phyloP scores from a whole-genome alignment of 768 basidiomycete species.

The Pulveroboletus ravenelii region DNA sequence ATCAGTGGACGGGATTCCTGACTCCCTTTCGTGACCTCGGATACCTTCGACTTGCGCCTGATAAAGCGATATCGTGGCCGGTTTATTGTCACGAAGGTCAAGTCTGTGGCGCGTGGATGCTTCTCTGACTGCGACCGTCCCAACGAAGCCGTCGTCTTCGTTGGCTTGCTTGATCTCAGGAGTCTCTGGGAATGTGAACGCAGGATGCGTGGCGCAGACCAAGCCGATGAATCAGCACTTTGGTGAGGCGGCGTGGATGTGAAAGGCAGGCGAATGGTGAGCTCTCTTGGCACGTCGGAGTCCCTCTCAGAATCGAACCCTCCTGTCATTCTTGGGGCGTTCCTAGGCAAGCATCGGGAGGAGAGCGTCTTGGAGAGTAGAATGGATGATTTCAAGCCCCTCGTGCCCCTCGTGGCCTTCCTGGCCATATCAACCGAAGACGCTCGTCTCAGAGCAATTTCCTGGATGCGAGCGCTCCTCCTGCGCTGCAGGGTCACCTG shows the following conservation, averaged over 20 bases:
- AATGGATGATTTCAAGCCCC: constrained; percentile 6
- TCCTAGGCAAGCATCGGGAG: neutral
- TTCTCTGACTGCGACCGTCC: constrained; percentile 26
- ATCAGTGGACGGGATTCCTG: neutral
- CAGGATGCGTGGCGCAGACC: constrained; percentile 19
- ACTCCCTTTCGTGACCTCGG: neutral
- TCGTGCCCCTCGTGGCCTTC: neutral
- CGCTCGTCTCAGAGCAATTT: constrained; percentile 10
- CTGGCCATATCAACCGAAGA: constrained; percentile 3
- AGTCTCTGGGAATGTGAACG: constrained; percentile 26
- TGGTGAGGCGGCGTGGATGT: constrained; percentile 13
- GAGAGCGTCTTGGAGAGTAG: constrained; percentile 10
- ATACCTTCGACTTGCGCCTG: constrained; percentile 9
- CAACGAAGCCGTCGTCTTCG: constrained; percentile 2
- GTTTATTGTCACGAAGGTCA: constrained; percentile 20
- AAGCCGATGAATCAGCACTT: neutral
- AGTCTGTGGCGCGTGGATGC: constrained; percentile 16
- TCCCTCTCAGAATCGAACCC: neutral
- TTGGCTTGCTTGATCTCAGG: neutral
- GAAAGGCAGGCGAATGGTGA: constrained; percentile 24
- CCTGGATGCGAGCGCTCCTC: constrained; percentile 23
- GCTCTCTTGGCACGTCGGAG: constrained; percentile 8
- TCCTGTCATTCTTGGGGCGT: neutral
- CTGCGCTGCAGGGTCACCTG: constrained; percentile 10
- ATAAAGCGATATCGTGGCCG: constrained; percentile 19